phyloP scores from a whole-genome alignment of 352 stramenopile genomes.

The Globisporangium acanthophoron region DNA sequence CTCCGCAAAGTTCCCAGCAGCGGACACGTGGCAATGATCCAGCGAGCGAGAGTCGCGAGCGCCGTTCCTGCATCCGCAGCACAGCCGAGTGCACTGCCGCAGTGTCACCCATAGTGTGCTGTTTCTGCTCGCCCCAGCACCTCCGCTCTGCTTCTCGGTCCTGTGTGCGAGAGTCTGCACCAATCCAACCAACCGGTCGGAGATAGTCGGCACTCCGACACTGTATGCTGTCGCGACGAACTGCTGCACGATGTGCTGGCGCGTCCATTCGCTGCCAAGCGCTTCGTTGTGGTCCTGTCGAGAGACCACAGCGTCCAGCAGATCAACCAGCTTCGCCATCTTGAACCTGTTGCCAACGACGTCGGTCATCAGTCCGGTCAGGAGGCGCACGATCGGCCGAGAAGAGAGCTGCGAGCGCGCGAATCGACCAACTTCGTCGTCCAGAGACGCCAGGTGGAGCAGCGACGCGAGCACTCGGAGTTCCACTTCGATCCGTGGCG shows the following conservation, averaged over 20 bases:
- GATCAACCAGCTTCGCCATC: constrained; percentile 30
- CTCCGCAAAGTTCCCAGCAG: constrained; percentile 35
- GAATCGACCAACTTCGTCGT: constrained; percentile 27
- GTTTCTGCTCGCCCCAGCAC: neutral
- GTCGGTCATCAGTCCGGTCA: constrained; percentile 20
- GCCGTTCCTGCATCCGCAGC: constrained; percentile 30
- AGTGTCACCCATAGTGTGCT: constrained; percentile 43
- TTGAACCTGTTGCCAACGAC: constrained; percentile 14
- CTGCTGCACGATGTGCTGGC: constrained; percentile 41
- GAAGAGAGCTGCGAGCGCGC: constrained; percentile 37
- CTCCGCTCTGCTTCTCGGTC: neutral
- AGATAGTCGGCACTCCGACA: constrained; percentile 9
- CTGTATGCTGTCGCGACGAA: constrained; percentile 38
- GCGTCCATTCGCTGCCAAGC: constrained; percentile 25
- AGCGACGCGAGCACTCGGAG: constrained; percentile 18
- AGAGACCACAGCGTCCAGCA: constrained; percentile 27
- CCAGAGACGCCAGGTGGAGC: constrained; percentile 15
- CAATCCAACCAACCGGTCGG: constrained; percentile 20
- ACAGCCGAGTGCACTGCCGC: constrained; percentile 50
- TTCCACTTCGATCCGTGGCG: constrained; percentile 8
- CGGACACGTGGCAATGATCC: constrained; percentile 16
- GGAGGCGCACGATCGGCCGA: constrained; percentile 22
- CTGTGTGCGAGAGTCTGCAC: constrained; percentile 26
- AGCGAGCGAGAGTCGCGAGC: neutral
- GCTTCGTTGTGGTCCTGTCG: constrained; percentile 4